Percentiles rank a stretch among this genome's conserved stretches.
Evolutionary conservation across 148 eudicot genomes (phyloP).

Genomic region (Hydrangea macrophylla): DNA sequence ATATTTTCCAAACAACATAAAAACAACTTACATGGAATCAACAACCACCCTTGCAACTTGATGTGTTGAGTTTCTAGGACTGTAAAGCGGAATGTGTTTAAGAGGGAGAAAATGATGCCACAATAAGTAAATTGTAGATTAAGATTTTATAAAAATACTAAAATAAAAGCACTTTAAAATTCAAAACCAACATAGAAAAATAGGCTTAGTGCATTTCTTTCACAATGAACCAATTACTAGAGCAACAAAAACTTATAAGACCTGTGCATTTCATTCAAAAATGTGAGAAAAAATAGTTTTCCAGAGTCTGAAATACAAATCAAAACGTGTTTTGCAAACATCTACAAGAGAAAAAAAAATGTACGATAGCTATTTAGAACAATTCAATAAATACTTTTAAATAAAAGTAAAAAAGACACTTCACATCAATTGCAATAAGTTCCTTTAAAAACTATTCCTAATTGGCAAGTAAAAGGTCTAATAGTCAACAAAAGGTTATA

Average conservation of each 20-base stretch:
- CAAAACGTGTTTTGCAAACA: constrained; percentile 52
- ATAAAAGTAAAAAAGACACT: too few relatives aligned
- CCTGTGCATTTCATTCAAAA: constrained; percentile 80
- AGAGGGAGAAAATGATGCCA: constrained; percentile 55
- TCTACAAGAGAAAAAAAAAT: constrained; percentile 33
- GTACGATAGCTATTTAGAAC: neutral
- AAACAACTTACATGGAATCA: constrained; percentile 54
- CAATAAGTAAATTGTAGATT: constrained; percentile 3
- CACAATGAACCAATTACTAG: too few relatives aligned
- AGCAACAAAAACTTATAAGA: too few relatives aligned
- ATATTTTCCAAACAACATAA: neutral
- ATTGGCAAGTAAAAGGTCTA: too few relatives aligned
- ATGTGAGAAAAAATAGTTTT: constrained; percentile 66
- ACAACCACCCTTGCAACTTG: constrained; percentile 67
- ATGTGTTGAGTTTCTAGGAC: constrained; percentile 62
- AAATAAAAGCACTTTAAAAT: too few relatives aligned
- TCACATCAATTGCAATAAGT: too few relatives aligned
- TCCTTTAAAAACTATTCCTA: neutral
- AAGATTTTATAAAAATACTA: too few relatives aligned
- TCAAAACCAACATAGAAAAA: too few relatives aligned
- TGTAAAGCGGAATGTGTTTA: constrained; percentile 67
- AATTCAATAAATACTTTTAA: neutral
- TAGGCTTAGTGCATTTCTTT: too few relatives aligned
- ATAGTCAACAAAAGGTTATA: too few relatives aligned
- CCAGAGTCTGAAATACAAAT: constrained; percentile 72